These are phyloP conservation scores for Penicillium sp. DNA, from an alignment of 2,329 filamentous ascomycete genomes.

Conservation along the genomic window DNA sequence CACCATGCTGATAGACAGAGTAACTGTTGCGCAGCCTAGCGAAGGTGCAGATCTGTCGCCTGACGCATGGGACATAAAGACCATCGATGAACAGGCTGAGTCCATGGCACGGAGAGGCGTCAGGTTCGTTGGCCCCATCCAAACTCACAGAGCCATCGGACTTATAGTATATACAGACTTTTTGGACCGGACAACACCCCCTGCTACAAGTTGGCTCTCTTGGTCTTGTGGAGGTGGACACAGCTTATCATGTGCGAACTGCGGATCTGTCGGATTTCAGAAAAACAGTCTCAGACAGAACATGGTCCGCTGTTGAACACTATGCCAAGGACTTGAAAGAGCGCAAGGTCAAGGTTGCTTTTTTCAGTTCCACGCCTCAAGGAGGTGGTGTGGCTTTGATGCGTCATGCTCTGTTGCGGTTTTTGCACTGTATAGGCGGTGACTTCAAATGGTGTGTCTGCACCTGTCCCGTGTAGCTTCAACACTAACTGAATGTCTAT, in stretches of 20 bases:
- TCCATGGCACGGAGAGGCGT: conserved; percentile 76
- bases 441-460: conserved; percentile 66
- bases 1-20: conserved; percentile 15
- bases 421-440: conserved; percentile 63
- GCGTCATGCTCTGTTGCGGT: conserved; percentile 72
- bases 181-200: conserved; percentile 71
- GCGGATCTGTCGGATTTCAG: conserved; percentile 57
- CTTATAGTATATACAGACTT: conserved; percentile 46
- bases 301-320: conserved; percentile 63
- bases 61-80: conserved; percentile 49
- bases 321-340: conserved; percentile 61
- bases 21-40: conserved; percentile 24
- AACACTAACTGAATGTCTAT: conserved; percentile 6
- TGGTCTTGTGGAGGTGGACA: conserved; percentile 68
- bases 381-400: conserved; percentile 80
- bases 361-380: conserved; percentile 76
- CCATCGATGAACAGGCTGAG: conserved; percentile 77
- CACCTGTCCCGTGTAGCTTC: not conserved
- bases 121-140: conserved; percentile 46
- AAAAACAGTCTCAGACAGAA: conserved; percentile 57
- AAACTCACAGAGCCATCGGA: not conserved
- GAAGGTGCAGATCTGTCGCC: conserved; percentile 2
- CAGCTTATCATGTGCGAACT: conserved; percentile 60
- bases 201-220: conserved; percentile 63
- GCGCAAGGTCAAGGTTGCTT: conserved; percentile 65